phyloP scores from a whole-genome alignment of 2,329 filamentous ascomycete genomes.

The Penicillium concentricum region DNA sequence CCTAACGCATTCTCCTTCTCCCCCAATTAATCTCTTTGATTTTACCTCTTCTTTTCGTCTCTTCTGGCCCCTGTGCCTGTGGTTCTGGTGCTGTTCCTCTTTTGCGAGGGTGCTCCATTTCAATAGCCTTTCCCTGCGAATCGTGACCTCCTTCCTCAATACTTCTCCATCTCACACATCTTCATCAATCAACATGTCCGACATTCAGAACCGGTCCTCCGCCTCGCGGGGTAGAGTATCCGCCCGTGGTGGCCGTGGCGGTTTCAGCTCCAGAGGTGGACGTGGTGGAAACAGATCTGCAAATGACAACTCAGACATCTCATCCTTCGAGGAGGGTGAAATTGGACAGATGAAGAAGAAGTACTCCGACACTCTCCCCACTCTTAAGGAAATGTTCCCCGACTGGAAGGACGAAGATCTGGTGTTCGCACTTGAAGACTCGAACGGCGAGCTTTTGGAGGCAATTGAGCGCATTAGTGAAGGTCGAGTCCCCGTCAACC shows the following conservation, averaged over 20 bases:
- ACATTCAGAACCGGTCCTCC: conserved; percentile 81
- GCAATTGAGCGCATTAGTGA: conserved; percentile 53
- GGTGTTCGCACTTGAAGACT: conserved; percentile 86
- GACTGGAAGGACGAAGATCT: conserved; percentile 96
- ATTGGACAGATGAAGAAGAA: conserved; percentile 89
- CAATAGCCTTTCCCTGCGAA: conserved; percentile 25
- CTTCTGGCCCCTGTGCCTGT: conserved; percentile 34
- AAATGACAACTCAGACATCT: conserved; percentile 70
- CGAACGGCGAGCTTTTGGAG: conserved; percentile 49
- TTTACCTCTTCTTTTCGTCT: conserved; percentile 17
- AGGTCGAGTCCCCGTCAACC: conserved; percentile 34
- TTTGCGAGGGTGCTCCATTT: conserved; percentile 36
- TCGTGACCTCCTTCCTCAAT: conserved; percentile 27
- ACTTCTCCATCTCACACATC: conserved; percentile 30
- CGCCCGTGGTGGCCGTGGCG: conserved; percentile 79
- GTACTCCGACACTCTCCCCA: conserved; percentile 73
- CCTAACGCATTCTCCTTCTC: conserved; percentile 19
- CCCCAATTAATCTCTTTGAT: conserved; percentile 23
- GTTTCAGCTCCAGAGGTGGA: conserved; percentile 67
- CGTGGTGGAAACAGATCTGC: conserved; percentile 67
- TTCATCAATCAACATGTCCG: conserved; percentile 71
- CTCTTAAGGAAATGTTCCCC: conserved; percentile 89
- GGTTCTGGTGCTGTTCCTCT: conserved; percentile 40
- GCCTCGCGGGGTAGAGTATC: conserved; percentile 87
- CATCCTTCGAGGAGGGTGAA: conserved; percentile 75